A percentile compares a stretch with the other conserved stretches of the same genome.
Conservation (phyloP, 352 stramenopile species). For the Phytophthora pinifolia region DNA sequence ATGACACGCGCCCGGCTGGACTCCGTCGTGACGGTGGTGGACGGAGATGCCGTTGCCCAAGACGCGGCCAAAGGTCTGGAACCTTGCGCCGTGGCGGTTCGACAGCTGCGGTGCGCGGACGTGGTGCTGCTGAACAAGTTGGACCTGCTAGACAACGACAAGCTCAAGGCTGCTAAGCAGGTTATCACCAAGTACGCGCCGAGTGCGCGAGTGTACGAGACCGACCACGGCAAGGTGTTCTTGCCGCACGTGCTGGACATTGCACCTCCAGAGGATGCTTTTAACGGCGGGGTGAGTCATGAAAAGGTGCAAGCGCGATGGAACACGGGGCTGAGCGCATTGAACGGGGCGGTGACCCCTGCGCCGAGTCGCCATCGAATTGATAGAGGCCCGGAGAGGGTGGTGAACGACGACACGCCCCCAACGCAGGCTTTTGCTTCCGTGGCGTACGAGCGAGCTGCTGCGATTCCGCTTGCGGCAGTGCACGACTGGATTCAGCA, state of each 20-base stretch:
- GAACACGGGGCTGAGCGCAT: conserved; percentile 44
- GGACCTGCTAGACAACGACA: conserved; percentile 51
- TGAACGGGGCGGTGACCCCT: conserved; percentile 16
- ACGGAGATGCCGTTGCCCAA: conserved; percentile 65
- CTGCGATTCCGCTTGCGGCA: conserved; percentile 43
- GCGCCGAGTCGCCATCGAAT: conserved; percentile 39
- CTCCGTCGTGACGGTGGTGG: conserved; percentile 74
- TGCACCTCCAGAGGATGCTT: conserved; percentile 48
- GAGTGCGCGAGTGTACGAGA: conserved; percentile 65
- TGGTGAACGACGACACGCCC: not conserved
- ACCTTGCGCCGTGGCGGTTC: conserved; percentile 48
- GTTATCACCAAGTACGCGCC: conserved; percentile 51
- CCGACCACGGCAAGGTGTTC: conserved; percentile 58
- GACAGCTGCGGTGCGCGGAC: conserved; percentile 71
- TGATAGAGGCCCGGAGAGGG: conserved; percentile 4
- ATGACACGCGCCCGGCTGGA: conserved; percentile 81
- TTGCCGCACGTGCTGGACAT: conserved; percentile 78
- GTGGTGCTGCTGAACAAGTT: conserved; percentile 86
- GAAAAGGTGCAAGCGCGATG: conserved; percentile 64
- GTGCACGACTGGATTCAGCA: conserved; percentile 51
- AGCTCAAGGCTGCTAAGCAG: conserved; percentile 24
- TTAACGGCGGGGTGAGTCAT: conserved; percentile 57
- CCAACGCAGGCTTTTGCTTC: conserved; percentile 37
- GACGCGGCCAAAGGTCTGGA: conserved; percentile 28
- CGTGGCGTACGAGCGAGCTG: conserved; percentile 44